phyloP scores from a whole-genome alignment of 2,329 filamentous ascomycete species.

The Sordariomycetes sp. region DNA sequence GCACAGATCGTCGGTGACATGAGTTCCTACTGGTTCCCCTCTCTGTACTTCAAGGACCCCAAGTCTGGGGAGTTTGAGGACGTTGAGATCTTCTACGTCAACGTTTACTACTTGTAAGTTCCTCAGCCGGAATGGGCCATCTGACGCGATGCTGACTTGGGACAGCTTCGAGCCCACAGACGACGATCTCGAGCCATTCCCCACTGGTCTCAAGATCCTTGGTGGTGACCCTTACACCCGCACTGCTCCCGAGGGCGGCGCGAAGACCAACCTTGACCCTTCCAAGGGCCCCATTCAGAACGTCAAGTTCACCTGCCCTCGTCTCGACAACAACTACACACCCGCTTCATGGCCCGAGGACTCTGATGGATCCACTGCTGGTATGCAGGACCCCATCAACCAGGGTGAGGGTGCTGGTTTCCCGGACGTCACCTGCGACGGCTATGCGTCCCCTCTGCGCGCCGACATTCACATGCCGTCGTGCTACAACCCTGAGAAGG shows the following conservation, averaged over 20 bases:
- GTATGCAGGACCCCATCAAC: slow-evolving; percentile 46
- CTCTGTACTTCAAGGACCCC: slow-evolving; percentile 58
- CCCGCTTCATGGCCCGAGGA: slow-evolving; percentile 41
- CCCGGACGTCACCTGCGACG: slow-evolving; percentile 60
- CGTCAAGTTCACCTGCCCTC: slow-evolving; percentile 53
- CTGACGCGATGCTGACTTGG: too few species aligned
- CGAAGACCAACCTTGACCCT: slow-evolving; percentile 40
- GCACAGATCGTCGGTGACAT: slow-evolving; percentile 59
- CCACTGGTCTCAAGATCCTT: slow-evolving; percentile 61
- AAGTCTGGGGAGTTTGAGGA: slow-evolving; percentile 53
- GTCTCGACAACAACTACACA: slow-evolving; percentile 32
- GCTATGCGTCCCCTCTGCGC: slow-evolving; percentile 50
- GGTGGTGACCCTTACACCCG: slow-evolving; percentile 54
- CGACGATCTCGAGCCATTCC: slow-evolving; percentile 62
- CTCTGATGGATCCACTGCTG: slow-evolving; percentile 46
- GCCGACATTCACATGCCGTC: slow-evolving; percentile 64
- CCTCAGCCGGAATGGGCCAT: background rate
- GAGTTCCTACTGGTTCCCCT: slow-evolving; percentile 71
- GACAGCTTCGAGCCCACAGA: slow-evolving; percentile 52
- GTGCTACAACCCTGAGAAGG: slow-evolving; percentile 60
- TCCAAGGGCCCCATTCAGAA: slow-evolving; percentile 41
- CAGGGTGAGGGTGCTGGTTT: slow-evolving; percentile 54
- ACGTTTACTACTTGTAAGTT: slow-evolving; percentile 64
- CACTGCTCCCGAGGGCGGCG: slow-evolving; percentile 43
- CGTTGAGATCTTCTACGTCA: slow-evolving; percentile 64